These are phyloP conservation scores for Hypoxylon sp. DNA, from an alignment of 2,329 filamentous ascomycete species.

Conservation along the genomic window DNA sequence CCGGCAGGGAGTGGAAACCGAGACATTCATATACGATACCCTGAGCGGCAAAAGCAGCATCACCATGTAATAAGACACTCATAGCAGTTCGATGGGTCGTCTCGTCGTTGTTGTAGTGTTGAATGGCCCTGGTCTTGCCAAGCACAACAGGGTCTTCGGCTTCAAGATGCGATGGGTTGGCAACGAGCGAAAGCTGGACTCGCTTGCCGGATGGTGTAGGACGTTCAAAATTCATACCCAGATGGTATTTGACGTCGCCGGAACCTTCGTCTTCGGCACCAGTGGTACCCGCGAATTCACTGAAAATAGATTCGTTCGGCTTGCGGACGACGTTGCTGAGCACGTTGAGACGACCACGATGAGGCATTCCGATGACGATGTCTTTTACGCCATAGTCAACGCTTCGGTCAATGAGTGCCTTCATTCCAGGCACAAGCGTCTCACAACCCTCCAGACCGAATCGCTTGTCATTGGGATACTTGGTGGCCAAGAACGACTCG, in stretches of 20 bases:
- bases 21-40: constrained; percentile 99
- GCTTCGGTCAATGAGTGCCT: constrained; percentile 97
- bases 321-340: constrained; percentile 99
- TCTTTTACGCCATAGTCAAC: constrained; percentile 99
- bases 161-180: constrained; percentile 98
- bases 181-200: constrained; percentile 97
- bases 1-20: constrained; percentile 94
- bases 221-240: constrained; percentile 99
- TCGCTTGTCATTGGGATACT: constrained; percentile 99
- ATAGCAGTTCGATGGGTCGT: constrained; percentile 89
- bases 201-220: constrained; percentile 98
- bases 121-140: constrained; percentile 96
- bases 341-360: constrained; percentile 97
- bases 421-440: constrained; percentile 98
- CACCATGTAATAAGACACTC: constrained; percentile 95
- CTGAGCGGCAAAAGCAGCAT: constrained; percentile 96
- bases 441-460: constrained; percentile 99
- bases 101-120: constrained; percentile 99
- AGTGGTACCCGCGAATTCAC: constrained; percentile 91
- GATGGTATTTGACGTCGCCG: constrained; percentile 98
- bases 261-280: constrained; percentile 95
- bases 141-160: constrained; percentile 98
- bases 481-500: constrained; percentile 93
- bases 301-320: constrained; percentile 99
- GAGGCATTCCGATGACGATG: constrained; percentile 99